A percentile compares a stretch with the other conserved stretches of the same genome.
phyloP scores from a whole-genome alignment of 2,329 filamentous ascomycete genomes.

The Venturiaceae sp. region DNA sequence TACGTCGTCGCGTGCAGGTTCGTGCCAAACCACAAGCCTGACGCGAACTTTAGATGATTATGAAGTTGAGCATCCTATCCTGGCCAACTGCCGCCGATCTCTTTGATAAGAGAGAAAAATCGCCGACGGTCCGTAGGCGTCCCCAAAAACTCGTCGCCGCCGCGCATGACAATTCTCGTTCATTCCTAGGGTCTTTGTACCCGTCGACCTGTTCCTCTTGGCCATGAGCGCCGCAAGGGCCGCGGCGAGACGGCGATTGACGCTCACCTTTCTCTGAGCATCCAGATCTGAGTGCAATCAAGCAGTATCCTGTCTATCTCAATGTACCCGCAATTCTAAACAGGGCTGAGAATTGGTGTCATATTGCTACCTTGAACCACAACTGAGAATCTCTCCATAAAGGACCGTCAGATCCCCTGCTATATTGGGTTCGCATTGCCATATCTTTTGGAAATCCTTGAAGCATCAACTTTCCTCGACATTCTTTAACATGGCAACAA shows the following conservation, averaged over 20 bases:
- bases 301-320: background rate
- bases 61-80: background rate
- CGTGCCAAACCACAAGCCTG: no score
- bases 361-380: no score
- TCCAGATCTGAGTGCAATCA: background rate
- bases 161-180: background rate
- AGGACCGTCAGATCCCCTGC: background rate
- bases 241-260: background rate
- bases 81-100: background rate
- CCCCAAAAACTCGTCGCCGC: background rate
- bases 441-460: background rate
- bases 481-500: background rate
- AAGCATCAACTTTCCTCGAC: background rate
- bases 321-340: background rate
- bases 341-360: background rate
- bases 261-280: background rate
- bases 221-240: background rate
- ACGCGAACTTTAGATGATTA: background rate
- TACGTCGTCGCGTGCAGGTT: no score
- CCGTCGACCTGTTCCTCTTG: background rate
- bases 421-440: background rate
- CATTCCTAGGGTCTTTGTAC: background rate
- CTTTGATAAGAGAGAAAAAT: background rate
- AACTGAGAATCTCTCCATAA: background rate
- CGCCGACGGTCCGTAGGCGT: background rate